A percentile compares a stretch with the other conserved stretches of the same genome.
These are phyloP conservation scores for Neurospora pannonica DNA, from an alignment of 495 filamentous ascomycete species.

Conservation along the genomic window DNA sequence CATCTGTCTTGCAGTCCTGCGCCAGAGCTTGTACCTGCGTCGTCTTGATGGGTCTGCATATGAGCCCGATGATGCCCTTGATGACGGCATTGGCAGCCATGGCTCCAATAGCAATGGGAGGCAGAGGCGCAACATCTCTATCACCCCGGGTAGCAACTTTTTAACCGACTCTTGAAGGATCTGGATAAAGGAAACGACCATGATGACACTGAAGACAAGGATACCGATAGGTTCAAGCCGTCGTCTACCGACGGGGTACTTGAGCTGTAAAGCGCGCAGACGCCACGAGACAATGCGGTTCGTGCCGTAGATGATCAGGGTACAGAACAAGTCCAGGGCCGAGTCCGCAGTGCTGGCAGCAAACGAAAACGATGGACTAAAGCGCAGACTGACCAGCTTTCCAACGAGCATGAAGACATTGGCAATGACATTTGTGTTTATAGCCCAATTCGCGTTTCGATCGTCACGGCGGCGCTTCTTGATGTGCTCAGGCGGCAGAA, in stretches of 20 bases:
- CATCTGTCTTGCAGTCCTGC: conserved; percentile 42
- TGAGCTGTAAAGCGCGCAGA: conserved; percentile 24
- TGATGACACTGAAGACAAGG: conserved; percentile 43
- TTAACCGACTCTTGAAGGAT: conserved; percentile 38
- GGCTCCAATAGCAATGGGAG: conserved; percentile 30
- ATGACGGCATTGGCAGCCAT: conserved; percentile 33
- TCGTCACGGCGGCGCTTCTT: conserved; percentile 29
- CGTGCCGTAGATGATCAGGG: conserved; percentile 38
- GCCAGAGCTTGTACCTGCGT: conserved; percentile 42
- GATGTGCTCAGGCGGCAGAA: conserved; percentile 41
- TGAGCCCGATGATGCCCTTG: conserved; percentile 39
- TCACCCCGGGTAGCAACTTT: conserved; percentile 30
- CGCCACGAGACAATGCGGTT: conserved; percentile 37
- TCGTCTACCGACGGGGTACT: conserved; percentile 38
- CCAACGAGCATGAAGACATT: conserved; percentile 36
- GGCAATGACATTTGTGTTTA: conserved; percentile 42
- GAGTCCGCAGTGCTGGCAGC: conserved; percentile 38
- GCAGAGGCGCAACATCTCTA: conserved; percentile 16
- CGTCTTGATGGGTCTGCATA: conserved; percentile 36
- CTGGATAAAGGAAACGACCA: conserved; percentile 42
- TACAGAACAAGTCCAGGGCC: conserved; percentile 40
- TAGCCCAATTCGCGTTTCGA: conserved; percentile 39
- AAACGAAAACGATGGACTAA: conserved; percentile 37
- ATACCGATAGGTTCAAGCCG: conserved; percentile 41
- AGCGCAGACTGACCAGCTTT: conserved; percentile 29